These are phyloP conservation scores for Backusella sp. DNA, from an alignment of 192 early-diverging fungal species.

Conservation along the genomic window DNA sequence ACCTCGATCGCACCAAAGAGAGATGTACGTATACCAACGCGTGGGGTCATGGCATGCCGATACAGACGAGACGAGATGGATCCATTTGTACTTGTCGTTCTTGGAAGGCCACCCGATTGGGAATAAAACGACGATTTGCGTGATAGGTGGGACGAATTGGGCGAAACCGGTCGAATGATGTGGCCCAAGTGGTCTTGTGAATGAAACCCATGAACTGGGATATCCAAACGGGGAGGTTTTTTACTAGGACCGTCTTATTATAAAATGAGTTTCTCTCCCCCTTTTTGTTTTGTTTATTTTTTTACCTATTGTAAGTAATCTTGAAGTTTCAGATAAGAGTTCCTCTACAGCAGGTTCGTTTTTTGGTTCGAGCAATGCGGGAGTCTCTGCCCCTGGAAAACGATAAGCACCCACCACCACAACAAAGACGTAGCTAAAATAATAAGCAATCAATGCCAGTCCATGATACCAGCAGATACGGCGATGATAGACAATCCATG, in stretches of 20 bases:
- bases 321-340: constrained; percentile 18
- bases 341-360: background rate
- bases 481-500: constrained; percentile 50
- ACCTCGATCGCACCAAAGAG: constrained; percentile 55
- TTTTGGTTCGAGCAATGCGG: constrained; percentile 7
- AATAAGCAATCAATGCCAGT: constrained; percentile 50
- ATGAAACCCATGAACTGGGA: constrained; percentile 18
- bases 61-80: constrained; percentile 24
- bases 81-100: constrained; percentile 20
- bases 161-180: constrained; percentile 32
- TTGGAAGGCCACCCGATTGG: constrained; percentile 11
- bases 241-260: background rate
- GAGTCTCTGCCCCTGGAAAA: constrained; percentile 10
- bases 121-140: constrained; percentile 16
- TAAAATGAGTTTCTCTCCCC: background rate
- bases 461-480: constrained; percentile 54
- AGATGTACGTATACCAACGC: constrained; percentile 46
- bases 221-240: constrained; percentile 15
- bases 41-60: constrained; percentile 29
- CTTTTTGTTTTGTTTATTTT: background rate
- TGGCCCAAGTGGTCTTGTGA: constrained; percentile 28
- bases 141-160: constrained; percentile 14
- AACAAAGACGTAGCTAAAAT: constrained; percentile 57
- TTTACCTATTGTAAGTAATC: constrained; percentile 1
- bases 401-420: constrained; percentile 40